Percentiles rank a stretch among this genome's conserved stretches.
phyloP scores from a whole-genome alignment of 805 yeast genomes.

The Brettanomyces custersianus region DNA sequence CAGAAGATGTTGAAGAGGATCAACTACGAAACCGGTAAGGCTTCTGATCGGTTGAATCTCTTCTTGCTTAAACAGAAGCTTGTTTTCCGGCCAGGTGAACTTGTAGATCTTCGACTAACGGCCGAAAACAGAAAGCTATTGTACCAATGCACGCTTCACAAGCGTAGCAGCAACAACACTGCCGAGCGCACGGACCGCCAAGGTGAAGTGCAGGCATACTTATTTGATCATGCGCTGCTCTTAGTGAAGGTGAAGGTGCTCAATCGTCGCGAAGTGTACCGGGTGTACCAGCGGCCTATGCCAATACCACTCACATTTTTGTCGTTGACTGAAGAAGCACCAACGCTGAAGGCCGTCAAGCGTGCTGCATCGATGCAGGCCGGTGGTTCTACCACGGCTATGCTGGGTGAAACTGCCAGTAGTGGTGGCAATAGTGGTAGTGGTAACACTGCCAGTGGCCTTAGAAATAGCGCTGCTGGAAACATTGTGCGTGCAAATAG shows the following conservation, averaged over 20 bases:
- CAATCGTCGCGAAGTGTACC: slow-evolving; percentile 83
- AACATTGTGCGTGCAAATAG: no score
- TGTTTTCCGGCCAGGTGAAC: slow-evolving; percentile 73
- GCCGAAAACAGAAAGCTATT: slow-evolving; percentile 75
- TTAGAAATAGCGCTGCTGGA: no score
- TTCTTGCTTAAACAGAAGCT: slow-evolving; percentile 80
- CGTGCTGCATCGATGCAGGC: slow-evolving; percentile 29
- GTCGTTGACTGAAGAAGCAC: slow-evolving; percentile 72
- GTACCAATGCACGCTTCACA: slow-evolving; percentile 68
- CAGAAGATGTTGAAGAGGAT: slow-evolving; percentile 68
- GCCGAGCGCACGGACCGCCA: slow-evolving; percentile 57
- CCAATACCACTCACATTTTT: slow-evolving; percentile 69
- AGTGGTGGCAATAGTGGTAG: slow-evolving; percentile 7
- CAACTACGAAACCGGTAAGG: slow-evolving; percentile 85
- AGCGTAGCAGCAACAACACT: slow-evolving; percentile 45
- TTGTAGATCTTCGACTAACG: slow-evolving; percentile 74
- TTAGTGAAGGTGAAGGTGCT: slow-evolving; percentile 80
- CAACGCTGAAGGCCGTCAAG: slow-evolving; percentile 41
- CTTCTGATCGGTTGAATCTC: slow-evolving; percentile 85
- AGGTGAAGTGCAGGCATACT: slow-evolving; percentile 76
- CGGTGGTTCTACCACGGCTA: slow-evolving; percentile 23
- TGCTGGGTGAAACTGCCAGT: slow-evolving; percentile 17
- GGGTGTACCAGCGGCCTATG: slow-evolving; percentile 84
- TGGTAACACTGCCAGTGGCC: no score
- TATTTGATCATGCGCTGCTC: slow-evolving; percentile 81